phyloP scores from a whole-genome alignment of 805 yeast genomes.

The Wickerhamomyces queroliae region DNA sequence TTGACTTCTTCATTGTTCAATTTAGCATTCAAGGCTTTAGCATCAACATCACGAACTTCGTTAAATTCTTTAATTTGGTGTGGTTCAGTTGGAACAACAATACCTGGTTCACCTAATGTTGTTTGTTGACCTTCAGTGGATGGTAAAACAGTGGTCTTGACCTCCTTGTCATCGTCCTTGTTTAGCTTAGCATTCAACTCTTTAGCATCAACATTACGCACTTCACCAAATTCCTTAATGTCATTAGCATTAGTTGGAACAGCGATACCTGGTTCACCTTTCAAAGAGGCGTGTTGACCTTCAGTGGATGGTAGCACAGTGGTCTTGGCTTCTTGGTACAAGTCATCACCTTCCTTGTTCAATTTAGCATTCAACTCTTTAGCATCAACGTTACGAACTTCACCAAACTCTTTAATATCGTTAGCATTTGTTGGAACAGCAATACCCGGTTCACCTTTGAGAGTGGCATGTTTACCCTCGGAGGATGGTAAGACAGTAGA shows the following conservation, averaged over 20 bases:
- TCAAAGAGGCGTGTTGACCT: slow-evolving; percentile 30
- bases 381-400: slow-evolving; percentile 43
- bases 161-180: slow-evolving; percentile 8
- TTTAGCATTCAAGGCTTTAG: slow-evolving; percentile 50
- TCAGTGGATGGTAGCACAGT: slow-evolving; percentile 42
- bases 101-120: slow-evolving; percentile 59
- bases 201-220: slow-evolving; percentile 43
- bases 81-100: slow-evolving; percentile 58
- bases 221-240: slow-evolving; percentile 50
- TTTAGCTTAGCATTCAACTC: slow-evolving; percentile 34
- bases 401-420: slow-evolving; percentile 50
- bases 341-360: slow-evolving; percentile 9
- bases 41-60: slow-evolving; percentile 49
- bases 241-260: slow-evolving; percentile 51
- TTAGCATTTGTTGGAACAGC: slow-evolving; percentile 51
- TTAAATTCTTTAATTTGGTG: slow-evolving; percentile 61
- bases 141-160: slow-evolving; percentile 41
- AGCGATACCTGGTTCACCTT: slow-evolving; percentile 73
- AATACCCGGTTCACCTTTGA: slow-evolving; percentile 73
- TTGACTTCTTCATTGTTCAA: slow-evolving; percentile 19
- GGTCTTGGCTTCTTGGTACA: slow-evolving; percentile 18
- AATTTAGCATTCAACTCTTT: slow-evolving; percentile 37
- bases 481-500: slow-evolving; percentile 35
- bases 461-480: slow-evolving; percentile 31
- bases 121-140: slow-evolving; percentile 35